Conservation (phyloP, 2,329 filamentous ascomycete species). For the Botrytis fabae region DNA sequence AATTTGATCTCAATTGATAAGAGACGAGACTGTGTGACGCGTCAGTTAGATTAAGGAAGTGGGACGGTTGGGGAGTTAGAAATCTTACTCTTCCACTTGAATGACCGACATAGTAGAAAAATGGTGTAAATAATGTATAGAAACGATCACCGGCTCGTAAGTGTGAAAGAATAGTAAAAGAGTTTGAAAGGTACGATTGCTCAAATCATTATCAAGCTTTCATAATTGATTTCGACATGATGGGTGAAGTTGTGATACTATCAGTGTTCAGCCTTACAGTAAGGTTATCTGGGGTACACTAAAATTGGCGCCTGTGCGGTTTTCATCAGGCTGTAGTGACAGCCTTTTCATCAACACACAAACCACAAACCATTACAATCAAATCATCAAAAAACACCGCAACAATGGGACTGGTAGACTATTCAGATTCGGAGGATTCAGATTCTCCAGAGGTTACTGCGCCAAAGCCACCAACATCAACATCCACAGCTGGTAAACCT, state of each 20-base stretch:
- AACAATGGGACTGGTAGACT: slow-evolving; percentile 65
- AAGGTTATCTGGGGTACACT: slow-evolving; percentile 6
- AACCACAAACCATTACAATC: background rate
- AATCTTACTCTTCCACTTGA: slow-evolving; percentile 43
- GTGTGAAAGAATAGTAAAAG: background rate
- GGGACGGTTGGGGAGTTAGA: background rate
- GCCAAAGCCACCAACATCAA: slow-evolving; percentile 39
- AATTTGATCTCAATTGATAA: slow-evolving; percentile 78
- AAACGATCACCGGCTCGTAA: slow-evolving; percentile 14
- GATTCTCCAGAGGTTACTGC: slow-evolving; percentile 50
- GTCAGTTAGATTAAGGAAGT: slow-evolving; percentile 12
- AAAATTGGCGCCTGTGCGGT: background rate
- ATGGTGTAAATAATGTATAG: background rate
- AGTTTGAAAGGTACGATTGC: background rate
- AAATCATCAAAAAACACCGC: slow-evolving; percentile 9
- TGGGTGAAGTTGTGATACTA: slow-evolving; percentile 16
- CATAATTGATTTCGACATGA: background rate
- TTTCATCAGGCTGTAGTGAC: slow-evolving; percentile 8
- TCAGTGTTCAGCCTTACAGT: slow-evolving; percentile 19
- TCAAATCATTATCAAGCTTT: slow-evolving; percentile 9
- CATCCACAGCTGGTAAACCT: slow-evolving; percentile 49
- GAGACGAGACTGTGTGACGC: slow-evolving; percentile 65
- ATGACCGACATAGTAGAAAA: slow-evolving; percentile 40
- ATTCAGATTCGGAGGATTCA: slow-evolving; percentile 67
- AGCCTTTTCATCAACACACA: slow-evolving; percentile 5